Evolutionary conservation across 2,329 filamentous ascomycete species (phyloP), one percentile per base, ranked within the genome.

Genomic region (Aspergillus flavus): DNA sequence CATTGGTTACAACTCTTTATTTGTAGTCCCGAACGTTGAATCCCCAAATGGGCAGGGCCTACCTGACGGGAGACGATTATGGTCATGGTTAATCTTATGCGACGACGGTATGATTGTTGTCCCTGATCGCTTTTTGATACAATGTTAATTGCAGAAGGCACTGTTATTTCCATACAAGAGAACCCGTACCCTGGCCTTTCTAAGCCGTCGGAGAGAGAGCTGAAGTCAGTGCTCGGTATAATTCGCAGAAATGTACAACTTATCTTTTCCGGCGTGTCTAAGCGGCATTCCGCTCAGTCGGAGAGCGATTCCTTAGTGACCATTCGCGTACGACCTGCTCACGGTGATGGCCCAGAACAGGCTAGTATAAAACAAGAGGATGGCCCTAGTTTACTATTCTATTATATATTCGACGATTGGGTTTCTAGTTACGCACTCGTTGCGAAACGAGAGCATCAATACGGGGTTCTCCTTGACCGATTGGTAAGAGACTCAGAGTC

Each of bases 81-180:
- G 89, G 89, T 89, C 88, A 23, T 93, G 90, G 91, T 81, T 92
- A 6, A 78, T 91, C 4, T 75, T 92, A 10, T 91, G 87, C 66
- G 82, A 88, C 67, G 89, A 92, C 71, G 82, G 85, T 85, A 79
- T 9, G 80, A 52, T 39, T 19, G 32, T 5, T 36, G 12, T 39
- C 4, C 14, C 6, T 16, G 34, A 36, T 50, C n/a, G 11, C 21
- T 3, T 12, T 4, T 11, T 3, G 6, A 16, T 26, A 57, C 10
- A 16, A 46, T 34, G n/a, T 62, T 71, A 14, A 68, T 59, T 39
- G 52, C 57, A 41, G 6, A 58, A 86, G 87, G 86, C 66, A 92
- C 90, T 0, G 84, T 92, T 43, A 84, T 93, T 59, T 89, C 89
- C 0, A 86, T 93, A 46, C 86, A 91, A 61, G 90, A 92, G 72